Evolutionary conservation across 2,329 filamentous ascomycete species (phyloP).

Genomic region (Diaporthe velutina): DNA sequence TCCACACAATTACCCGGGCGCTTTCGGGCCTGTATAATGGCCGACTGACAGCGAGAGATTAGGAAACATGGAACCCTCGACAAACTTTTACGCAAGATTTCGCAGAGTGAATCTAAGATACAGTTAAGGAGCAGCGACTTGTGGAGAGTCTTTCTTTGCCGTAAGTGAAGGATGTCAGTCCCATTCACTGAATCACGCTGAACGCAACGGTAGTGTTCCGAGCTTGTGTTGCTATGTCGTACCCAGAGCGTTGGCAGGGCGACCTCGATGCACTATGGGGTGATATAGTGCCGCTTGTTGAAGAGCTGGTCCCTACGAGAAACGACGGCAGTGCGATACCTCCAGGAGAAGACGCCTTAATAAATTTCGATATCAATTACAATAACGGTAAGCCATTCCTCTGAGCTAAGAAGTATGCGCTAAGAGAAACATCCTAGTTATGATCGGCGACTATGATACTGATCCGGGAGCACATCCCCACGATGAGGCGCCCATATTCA

Average conservation of each 20-base stretch:
- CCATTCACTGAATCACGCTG: neutral
- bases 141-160: neutral
- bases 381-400: neutral
- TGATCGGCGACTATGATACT: slow-evolving; percentile 2
- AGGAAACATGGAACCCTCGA: slow-evolving; percentile 10
- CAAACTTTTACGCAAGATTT: neutral
- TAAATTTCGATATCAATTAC: neutral
- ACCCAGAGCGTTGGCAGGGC: neutral
- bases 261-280: neutral
- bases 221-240: slow-evolving; percentile 1
- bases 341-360: neutral
- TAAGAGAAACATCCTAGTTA: neutral
- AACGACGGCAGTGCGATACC: neutral
- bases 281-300: neutral
- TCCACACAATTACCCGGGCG: too few species aligned
- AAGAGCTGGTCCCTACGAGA: slow-evolving; percentile 5
- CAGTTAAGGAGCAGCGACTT: neutral
- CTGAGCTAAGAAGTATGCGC: neutral
- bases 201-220: neutral
- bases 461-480: neutral
- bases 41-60: neutral
- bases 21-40: too few species aligned
- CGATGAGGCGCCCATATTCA: neutral
- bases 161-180: neutral
- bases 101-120: neutral